These are phyloP conservation scores for Pyricularia sp. DNA, from an alignment of 2,329 filamentous ascomycete genomes.

Conservation along the genomic window DNA sequence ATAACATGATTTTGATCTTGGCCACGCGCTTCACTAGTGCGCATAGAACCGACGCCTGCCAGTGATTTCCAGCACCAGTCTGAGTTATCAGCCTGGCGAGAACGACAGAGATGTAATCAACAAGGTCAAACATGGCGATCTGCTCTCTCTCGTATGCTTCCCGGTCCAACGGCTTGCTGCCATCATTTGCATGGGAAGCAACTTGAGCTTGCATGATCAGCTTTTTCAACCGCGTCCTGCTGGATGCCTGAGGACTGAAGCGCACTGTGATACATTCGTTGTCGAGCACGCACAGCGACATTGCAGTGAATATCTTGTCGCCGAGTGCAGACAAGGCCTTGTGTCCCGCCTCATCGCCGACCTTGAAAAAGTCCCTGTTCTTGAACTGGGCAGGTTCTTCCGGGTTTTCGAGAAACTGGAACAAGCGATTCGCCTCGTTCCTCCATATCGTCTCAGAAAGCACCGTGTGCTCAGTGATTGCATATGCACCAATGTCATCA, in stretches of 20 bases:
- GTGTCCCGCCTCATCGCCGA: neutral
- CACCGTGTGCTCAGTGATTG: neutral
- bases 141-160: neutral
- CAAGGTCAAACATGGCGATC: neutral
- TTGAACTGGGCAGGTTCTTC: neutral
- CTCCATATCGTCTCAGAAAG: neutral
- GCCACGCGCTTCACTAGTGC: neutral
- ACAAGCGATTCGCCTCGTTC: neutral
- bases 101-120: neutral
- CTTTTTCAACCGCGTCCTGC: neutral
- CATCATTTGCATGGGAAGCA: neutral
- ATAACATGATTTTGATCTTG: neutral
- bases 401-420: neutral
- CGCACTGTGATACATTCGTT: neutral
- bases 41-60: neutral
- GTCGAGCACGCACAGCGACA: neutral
- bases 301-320: neutral
- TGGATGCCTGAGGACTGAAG: neutral
- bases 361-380: neutral
- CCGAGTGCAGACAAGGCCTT: neutral
- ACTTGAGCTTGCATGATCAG: neutral
- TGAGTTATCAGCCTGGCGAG: neutral
- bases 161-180: neutral
- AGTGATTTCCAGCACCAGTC: neutral
- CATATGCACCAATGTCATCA: neutral